Percentiles rank a stretch among this genome's conserved stretches.
Evolutionary conservation across 495 filamentous ascomycete species (phyloP).

Genomic region (Aspergillus haitiensis): DNA sequence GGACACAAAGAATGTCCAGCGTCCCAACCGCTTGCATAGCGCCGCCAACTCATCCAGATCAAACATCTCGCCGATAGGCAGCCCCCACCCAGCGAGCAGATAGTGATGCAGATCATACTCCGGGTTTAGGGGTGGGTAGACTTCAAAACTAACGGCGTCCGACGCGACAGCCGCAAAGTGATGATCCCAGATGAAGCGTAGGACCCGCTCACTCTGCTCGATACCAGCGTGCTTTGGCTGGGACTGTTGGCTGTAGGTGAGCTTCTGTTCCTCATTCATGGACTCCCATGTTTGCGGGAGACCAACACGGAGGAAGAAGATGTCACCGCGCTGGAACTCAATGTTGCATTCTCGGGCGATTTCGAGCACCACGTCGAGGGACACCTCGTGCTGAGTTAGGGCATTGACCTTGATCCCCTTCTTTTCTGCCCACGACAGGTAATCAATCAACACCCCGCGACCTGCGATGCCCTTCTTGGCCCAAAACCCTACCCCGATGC

Average conservation of each 20-base stretch:
- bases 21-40: slow-evolving; percentile 52
- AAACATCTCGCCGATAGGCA: slow-evolving; percentile 67
- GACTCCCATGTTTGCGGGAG: slow-evolving; percentile 50
- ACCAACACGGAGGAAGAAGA: slow-evolving; percentile 74
- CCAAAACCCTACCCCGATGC: slow-evolving; percentile 53
- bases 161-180: slow-evolving; percentile 68
- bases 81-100: slow-evolving; percentile 65
- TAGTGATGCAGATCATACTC: slow-evolving; percentile 63
- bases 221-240: slow-evolving; percentile 58
- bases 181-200: slow-evolving; percentile 68
- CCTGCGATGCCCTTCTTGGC: slow-evolving; percentile 55
- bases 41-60: slow-evolving; percentile 58
- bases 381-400: slow-evolving; percentile 61
- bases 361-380: slow-evolving; percentile 48
- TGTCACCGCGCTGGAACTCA: slow-evolving; percentile 58
- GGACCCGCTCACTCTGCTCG: slow-evolving; percentile 62
- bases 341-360: slow-evolving; percentile 61
- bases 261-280: slow-evolving; percentile 40
- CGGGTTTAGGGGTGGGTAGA: slow-evolving; percentile 54
- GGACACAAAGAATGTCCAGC: slow-evolving; percentile 73
- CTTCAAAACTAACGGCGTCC: slow-evolving; percentile 66
- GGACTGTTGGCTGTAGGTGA: slow-evolving; percentile 38
- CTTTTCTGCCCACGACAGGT: slow-evolving; percentile 48
- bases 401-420: slow-evolving; percentile 54
- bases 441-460: slow-evolving; percentile 57